Evolutionary conservation across 495 filamentous ascomycete genomes (phyloP).

Genomic region (Cairneyella variabilis): DNA sequence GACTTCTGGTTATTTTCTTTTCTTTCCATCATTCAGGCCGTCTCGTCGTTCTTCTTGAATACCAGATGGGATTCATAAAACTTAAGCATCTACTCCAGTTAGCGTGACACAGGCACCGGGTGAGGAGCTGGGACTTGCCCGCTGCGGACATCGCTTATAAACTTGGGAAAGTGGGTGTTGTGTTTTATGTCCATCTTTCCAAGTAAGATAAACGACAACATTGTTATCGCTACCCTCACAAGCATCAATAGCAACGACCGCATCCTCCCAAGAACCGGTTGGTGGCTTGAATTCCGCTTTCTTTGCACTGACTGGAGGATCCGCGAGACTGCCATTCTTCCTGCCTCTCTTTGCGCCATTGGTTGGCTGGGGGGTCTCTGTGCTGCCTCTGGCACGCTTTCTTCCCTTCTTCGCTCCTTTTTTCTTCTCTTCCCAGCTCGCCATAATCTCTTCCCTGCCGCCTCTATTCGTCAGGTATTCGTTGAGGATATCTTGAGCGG

Average conservation of each 20-base stretch:
- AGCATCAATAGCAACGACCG: constrained; percentile 50
- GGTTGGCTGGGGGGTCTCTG: constrained; percentile 15
- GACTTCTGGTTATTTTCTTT: too few relatives aligned
- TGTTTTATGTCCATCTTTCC: constrained; percentile 56
- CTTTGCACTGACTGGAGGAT: constrained; percentile 32
- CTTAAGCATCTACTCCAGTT: constrained; percentile 47
- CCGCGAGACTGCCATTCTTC: constrained; percentile 37
- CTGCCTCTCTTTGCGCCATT: constrained; percentile 40
- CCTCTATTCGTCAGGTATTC: constrained; percentile 43
- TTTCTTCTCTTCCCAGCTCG: constrained; percentile 31
- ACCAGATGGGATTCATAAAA: constrained; percentile 57
- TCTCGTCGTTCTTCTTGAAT: constrained; percentile 17
- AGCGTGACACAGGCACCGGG: background rate
- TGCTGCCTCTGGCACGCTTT: constrained; percentile 21
- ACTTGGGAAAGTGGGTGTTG: constrained; percentile 52
- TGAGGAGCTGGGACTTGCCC: constrained; percentile 34
- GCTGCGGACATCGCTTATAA: constrained; percentile 57
- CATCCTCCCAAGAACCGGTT: constrained; percentile 54
- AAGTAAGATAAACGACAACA: constrained; percentile 48
- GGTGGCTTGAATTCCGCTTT: constrained; percentile 47
- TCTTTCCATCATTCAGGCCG: background rate
- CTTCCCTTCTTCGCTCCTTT: constrained; percentile 28
- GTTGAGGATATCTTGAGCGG: constrained; percentile 39
- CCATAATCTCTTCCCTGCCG: constrained; percentile 49
- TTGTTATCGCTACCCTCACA: constrained; percentile 48